These are phyloP conservation scores for Fraxinus latifolia DNA, from an alignment of 305 asterid species.

Conservation along the genomic window DNA sequence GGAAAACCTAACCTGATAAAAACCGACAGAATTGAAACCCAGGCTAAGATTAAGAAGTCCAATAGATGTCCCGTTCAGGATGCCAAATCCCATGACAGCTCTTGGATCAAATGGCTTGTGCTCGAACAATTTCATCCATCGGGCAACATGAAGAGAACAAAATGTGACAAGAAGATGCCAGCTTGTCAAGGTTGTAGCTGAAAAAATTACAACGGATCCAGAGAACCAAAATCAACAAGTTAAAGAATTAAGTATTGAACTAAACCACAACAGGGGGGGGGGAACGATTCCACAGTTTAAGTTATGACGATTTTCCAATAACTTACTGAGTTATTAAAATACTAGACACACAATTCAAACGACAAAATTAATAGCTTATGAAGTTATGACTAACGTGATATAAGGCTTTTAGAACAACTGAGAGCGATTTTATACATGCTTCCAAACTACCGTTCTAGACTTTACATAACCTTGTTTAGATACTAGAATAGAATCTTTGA, in stretches of 20 bases:
- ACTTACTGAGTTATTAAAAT: background rate
- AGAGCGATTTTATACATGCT: background rate
- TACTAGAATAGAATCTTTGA: background rate
- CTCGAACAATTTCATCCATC: conserved; percentile 69
- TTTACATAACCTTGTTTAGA: background rate
- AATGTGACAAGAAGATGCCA: conserved; percentile 89
- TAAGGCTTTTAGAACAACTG: background rate
- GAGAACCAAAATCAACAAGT: conserved; percentile 26
- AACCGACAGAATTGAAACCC: conserved; percentile 84
- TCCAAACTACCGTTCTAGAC: background rate
- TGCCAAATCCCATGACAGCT: conserved; percentile 79
- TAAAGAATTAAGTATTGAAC: conserved; percentile 11
- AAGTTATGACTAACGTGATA: background rate
- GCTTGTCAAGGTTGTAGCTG: conserved; percentile 86
- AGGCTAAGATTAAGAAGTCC: conserved; percentile 76
- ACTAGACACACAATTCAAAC: background rate
- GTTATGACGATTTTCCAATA: background rate
- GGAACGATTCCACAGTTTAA: background rate
- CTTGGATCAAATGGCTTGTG: conserved; percentile 81
- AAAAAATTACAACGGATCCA: conserved; percentile 23
- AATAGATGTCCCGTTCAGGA: conserved; percentile 77
- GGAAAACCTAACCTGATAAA: conserved; percentile 62
- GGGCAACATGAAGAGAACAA: conserved; percentile 75
- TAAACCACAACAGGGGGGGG: background rate
- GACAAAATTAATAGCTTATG: background rate